Conservation (phyloP, 2,329 filamentous ascomycete genomes). For the Calonectria honghensis region DNA sequence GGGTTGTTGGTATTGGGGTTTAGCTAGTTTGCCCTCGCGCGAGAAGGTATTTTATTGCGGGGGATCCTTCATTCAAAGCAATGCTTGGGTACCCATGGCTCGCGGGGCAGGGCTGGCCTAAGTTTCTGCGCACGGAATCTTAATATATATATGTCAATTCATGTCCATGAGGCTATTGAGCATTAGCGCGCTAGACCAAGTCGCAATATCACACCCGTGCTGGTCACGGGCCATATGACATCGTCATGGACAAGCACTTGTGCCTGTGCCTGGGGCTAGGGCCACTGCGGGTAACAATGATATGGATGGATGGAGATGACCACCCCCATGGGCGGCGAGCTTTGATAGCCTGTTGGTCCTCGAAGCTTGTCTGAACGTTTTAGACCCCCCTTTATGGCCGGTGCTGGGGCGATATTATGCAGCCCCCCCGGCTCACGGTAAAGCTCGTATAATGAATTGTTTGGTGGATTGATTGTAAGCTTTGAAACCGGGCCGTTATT, state of each 20-base stretch:
- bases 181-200: not conserved
- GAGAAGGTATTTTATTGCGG: not conserved
- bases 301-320: not conserved
- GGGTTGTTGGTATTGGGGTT: not conserved
- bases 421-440: too few species aligned
- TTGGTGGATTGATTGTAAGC: not conserved
- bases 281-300: not conserved
- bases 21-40: not conserved
- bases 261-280: not conserved
- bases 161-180: not conserved
- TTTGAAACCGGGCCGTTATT: constrained; percentile 2
- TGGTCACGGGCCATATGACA: not conserved
- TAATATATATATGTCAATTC: not conserved
- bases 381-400: not conserved
- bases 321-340: not conserved
- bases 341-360: not conserved
- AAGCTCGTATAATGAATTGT: not conserved
- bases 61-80: not conserved
- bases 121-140: not conserved
- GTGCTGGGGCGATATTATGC: not conserved
- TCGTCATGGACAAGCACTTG: not conserved
- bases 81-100: not conserved
- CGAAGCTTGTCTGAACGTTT: not conserved
- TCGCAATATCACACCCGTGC: not conserved
- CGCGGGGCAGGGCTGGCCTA: not conserved